Base-by-base conservation (phyloP, 495 filamentous ascomycete species). In the Neurospora sp. region DNA sequence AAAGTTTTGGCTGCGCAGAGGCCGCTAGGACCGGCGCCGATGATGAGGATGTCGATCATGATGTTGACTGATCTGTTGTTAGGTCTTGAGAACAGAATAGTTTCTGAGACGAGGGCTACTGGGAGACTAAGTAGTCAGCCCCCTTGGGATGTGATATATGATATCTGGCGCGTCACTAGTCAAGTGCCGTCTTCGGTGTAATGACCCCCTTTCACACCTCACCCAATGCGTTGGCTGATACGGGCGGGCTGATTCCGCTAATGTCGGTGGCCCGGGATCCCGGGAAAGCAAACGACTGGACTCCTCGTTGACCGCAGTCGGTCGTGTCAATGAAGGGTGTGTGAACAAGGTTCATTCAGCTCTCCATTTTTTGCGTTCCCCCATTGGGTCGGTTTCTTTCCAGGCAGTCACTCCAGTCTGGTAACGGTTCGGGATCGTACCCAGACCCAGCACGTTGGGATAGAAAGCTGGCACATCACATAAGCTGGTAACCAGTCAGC, bases 1-100 rank as follows among this genome's bases (percentile, higher is more conserved):
- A 93, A 84, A 0, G 89, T 90, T 77, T 92, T 93, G 53, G 91
- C 91, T 0, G 90, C 87, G 41, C 89, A 89, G 12, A 94, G 87
- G 7, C 92, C 92, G 20, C 88, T 86, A 0, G 92, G 90, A 1
- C 92, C 92, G 20, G 89, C 91, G 70, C 92, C 92, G 84, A 82
- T 70, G 71, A 79, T 76, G 31, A 79, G 71, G 45, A 73, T 74
- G 35, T 73, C 70, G 48, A 77, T 74, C 75, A 76, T 76, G 9
- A 53, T 31, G 8, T 12, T 39, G 53, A 22, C 10, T n/a, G 31
- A 40, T 61, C 6, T 16, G 22, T 16, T 16, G 22, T 61, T 61
- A 10, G 35, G 35, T 35, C 35, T 7, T 14, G 22, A 61, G 22
- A 61, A 61, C 22, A 61, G 22, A 16, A 27, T 8, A 1, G 5